phyloP scores from a whole-genome alignment of 768 basidiomycete species.

The Sistotremastrum niveocremeum region DNA sequence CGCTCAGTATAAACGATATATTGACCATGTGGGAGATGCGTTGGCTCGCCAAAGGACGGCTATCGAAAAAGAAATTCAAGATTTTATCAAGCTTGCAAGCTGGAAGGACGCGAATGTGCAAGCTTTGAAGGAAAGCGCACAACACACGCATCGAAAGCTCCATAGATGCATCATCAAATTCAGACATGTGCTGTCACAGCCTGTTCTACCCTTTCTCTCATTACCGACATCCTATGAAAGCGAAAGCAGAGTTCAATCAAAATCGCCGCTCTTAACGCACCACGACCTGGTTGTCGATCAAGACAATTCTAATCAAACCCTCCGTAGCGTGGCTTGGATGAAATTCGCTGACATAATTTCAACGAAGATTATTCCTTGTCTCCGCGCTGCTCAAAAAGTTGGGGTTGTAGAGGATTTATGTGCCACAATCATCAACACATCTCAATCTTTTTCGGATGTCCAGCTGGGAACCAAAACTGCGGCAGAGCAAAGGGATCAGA shows the following conservation, averaged over 20 bases:
- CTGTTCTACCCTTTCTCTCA: slow-evolving; percentile 26
- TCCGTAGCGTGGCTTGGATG: slow-evolving; percentile 8
- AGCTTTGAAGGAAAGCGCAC: slow-evolving; percentile 83
- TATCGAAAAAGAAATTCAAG: slow-evolving; percentile 71
- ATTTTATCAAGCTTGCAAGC: slow-evolving; percentile 87
- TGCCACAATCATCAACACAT: slow-evolving; percentile 46
- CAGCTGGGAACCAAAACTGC: slow-evolving; percentile 28
- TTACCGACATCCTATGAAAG: slow-evolving; percentile 20
- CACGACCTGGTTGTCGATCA: slow-evolving; percentile 20
- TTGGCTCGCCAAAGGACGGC: slow-evolving; percentile 40
- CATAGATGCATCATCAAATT: slow-evolving; percentile 88
- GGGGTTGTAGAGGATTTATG: slow-evolving; percentile 41
- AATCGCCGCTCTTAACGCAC: slow-evolving; percentile 5
- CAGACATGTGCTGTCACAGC: slow-evolving; percentile 75
- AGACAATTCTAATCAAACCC: slow-evolving; percentile 35
- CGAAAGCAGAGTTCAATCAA: background rate
- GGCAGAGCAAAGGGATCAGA: slow-evolving; percentile 41
- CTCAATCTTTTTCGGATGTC: slow-evolving; percentile 39
- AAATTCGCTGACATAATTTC: slow-evolving; percentile 35
- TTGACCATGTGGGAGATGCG: slow-evolving; percentile 28
- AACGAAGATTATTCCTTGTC: slow-evolving; percentile 24
- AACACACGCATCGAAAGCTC: slow-evolving; percentile 78
- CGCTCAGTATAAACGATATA: slow-evolving; percentile 52
- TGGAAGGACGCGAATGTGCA: slow-evolving; percentile 97
- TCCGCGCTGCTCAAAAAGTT: slow-evolving; percentile 28